These are phyloP conservation scores for Daldinia sp. DNA, from an alignment of 2,329 filamentous ascomycete genomes.

Conservation along the genomic window DNA sequence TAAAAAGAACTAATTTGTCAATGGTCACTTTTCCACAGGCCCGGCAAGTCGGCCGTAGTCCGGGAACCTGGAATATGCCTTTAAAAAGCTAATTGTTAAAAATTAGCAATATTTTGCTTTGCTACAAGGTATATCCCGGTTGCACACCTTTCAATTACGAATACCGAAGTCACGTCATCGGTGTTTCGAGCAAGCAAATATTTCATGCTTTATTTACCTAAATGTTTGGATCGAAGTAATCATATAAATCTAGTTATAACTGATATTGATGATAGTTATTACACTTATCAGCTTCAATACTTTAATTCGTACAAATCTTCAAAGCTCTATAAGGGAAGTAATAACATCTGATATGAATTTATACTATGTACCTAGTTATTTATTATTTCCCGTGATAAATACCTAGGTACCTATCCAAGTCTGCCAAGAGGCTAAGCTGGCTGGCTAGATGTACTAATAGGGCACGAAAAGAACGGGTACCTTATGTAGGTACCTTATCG, in stretches of 20 bases:
- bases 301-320: no score
- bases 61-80: background rate
- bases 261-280: no score
- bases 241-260: no score
- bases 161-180: background rate
- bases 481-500: slow-evolving; percentile 7
- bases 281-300: no score
- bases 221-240: no score
- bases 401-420: slow-evolving; percentile 8
- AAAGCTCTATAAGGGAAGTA: no score
- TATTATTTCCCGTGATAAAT: slow-evolving; percentile 11
- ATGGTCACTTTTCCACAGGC: background rate
- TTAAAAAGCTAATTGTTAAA: background rate
- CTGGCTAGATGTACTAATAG: slow-evolving; percentile 14
- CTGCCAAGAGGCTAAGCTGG: slow-evolving; percentile 20
- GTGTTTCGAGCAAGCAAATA: no score
- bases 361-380: no score
- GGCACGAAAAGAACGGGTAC: slow-evolving; percentile 15
- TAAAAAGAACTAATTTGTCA: background rate
- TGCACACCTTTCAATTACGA: background rate
- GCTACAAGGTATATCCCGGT: background rate
- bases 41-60: background rate
- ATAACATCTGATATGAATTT: background rate
- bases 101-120: background rate
- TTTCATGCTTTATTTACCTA: no score